Evolutionary conservation across 1,284 basidiomycete species (phyloP), one percentile per base, ranked within the genome.

Genomic region (Sporisorium iseilematis-ciliati): DNA sequence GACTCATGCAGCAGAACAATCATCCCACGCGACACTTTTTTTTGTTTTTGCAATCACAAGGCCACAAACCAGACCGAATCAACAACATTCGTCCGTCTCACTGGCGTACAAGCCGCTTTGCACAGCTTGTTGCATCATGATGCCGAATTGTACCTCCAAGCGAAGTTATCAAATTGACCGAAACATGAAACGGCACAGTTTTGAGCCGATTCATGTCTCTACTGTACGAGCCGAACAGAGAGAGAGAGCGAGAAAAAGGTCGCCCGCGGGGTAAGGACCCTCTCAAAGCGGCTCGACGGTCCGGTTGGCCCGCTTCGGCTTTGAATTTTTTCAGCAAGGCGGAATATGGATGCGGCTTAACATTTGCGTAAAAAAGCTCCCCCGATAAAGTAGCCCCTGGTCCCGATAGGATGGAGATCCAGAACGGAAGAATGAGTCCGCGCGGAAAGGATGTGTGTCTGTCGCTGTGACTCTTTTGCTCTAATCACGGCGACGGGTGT

Each of bases 261-360:
- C 46, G 31, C 60, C 60, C 60, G 60, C 53, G 60, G 53, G 60
- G 53, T 23, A 55, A 55, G 50, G 59, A 61, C 59, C 59, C 53
- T 62, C 52, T n/a, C 18, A 33, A 26, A 5, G 16, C 61, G 61
- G 61, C 54, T n/a, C 20, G 2, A 12, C 61, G 61, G 61, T 64
- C 61, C 61, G 61, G 61, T 31, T 7, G 2, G 12, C 51, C 61
- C 54, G 59, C 18, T 7, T 40, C 33, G 14, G 33, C 29, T 4
- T 40, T 35, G 33, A 33, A 4, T 20, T 43, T 18, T 20, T 29
- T 45, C 25, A 25, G 2, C 4, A 2, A 4, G n/a, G 16, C 42
- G 42, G 3, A 7, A 33, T 4, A 18, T 49, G 14, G 33, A 14
- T 5, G 11, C 49, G n/a, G 7, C 16, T 14, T 18, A 20, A 51